Evolutionary conservation across 179 eudicot genomes (phyloP).

Genomic region (Vitellaria paradoxa): DNA sequence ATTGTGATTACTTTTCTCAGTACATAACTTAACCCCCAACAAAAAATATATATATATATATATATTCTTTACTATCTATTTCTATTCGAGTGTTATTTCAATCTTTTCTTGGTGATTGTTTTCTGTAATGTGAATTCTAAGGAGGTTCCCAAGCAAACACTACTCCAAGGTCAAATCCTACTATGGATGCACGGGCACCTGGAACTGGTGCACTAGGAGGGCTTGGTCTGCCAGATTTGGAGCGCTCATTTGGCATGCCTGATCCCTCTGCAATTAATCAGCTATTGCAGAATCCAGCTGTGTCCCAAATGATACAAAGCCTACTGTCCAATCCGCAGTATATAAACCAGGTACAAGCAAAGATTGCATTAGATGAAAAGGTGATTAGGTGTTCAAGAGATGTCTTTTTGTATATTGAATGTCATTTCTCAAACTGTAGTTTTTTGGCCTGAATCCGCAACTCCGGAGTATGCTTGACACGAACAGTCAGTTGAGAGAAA

Average conservation of each 20-base stretch:
- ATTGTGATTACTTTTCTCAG: neutral
- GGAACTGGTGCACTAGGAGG: conserved; percentile 66
- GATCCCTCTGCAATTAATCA: conserved; percentile 65
- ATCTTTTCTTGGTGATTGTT: conserved; percentile 10
- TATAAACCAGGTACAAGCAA: conserved; percentile 62
- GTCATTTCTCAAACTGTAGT: conserved; percentile 17
- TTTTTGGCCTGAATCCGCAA: conserved; percentile 44
- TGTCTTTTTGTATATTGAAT: neutral
- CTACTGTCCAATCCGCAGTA: conserved; percentile 72
- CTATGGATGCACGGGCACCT: conserved; percentile 61
- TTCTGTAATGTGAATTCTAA: conserved; percentile 15
- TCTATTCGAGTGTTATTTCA: neutral
- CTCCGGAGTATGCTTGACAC: conserved; percentile 59
- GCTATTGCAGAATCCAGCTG: conserved; percentile 79
- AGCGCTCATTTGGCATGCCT: conserved; percentile 48
- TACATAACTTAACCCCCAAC: too few species aligned
- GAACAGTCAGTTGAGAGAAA: conserved; percentile 77
- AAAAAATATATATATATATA: neutral
- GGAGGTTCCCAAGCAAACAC: conserved; percentile 65
- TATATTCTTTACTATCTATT: neutral
- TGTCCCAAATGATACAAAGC: conserved; percentile 90
- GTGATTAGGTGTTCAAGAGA: conserved; percentile 5
- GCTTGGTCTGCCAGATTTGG: conserved; percentile 69
- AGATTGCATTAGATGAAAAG: neutral
- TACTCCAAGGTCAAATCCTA: conserved; percentile 55